Percentiles rank a stretch among this genome's conserved stretches.
Evolutionary conservation across 441 rosid genomes (phyloP).

Genomic region (Macaranga tanarius): DNA sequence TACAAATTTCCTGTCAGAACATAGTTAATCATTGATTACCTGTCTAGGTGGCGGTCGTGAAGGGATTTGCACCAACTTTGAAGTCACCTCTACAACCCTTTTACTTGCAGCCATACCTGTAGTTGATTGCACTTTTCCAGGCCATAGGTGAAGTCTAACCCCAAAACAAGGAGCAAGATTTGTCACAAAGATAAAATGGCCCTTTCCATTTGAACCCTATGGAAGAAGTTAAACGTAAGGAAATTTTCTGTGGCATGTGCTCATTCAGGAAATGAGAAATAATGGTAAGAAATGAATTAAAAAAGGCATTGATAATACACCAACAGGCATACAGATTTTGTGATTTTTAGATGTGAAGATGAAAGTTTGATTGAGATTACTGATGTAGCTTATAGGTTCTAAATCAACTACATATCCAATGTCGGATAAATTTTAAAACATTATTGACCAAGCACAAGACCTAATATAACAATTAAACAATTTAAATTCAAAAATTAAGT

Average conservation of each 20-base stretch:
- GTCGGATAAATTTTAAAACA: background rate
- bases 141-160: constrained; percentile 92
- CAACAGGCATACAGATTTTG: constrained; percentile 5
- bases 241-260: constrained; percentile 9
- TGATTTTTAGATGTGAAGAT: background rate
- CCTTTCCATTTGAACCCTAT: constrained; percentile 79
- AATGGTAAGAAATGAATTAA: background rate
- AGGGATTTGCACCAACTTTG: constrained; percentile 93
- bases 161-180: constrained; percentile 95
- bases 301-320: background rate
- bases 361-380: constrained; percentile 3
- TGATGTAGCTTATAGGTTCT: too few species aligned
- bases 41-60: constrained; percentile 94
- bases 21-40: constrained; percentile 43
- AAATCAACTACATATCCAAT: background rate
- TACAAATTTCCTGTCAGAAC: constrained; percentile 3
- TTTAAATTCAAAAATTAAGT: background rate
- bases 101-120: constrained; percentile 52
- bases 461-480: background rate
- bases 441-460: background rate
- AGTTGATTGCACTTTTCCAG: constrained; percentile 61
- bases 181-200: constrained; percentile 88
- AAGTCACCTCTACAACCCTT: constrained; percentile 78
- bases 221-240: constrained; percentile 33
- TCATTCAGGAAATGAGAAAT: constrained; percentile 7